phyloP scores from a whole-genome alignment of 495 filamentous ascomycete genomes.

The Penicillium bovifimosum region DNA sequence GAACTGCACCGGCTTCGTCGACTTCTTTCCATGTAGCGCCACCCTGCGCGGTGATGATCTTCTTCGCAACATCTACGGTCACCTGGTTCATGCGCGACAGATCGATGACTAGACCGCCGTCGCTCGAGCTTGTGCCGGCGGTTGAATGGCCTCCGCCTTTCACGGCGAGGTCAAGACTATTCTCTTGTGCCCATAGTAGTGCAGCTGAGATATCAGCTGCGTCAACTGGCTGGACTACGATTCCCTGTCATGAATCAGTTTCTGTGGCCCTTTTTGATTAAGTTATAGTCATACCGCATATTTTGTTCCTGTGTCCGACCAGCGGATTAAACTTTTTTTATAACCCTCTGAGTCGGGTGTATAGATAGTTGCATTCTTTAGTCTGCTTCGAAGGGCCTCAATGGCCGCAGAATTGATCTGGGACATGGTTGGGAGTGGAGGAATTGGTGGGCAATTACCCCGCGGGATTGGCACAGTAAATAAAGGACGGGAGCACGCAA shows the following conservation, averaged over 20 bases:
- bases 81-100: conserved; percentile 48
- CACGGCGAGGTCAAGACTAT: conserved; percentile 45
- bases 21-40: conserved; percentile 54
- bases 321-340: conserved; percentile 28
- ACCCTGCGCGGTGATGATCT: conserved; percentile 47
- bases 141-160: conserved; percentile 51
- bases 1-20: conserved; percentile 42
- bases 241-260: conserved; percentile 23
- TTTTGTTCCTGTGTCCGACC: conserved; percentile 35
- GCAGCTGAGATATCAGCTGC: conserved; percentile 35
- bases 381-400: conserved; percentile 15
- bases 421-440: conserved; percentile 10
- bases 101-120: conserved; percentile 50
- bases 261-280: background rate
- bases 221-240: conserved; percentile 36
- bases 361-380: conserved; percentile 21
- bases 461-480: background rate
- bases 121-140: conserved; percentile 43
- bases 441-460: background rate
- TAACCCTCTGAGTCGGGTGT: conserved; percentile 29
- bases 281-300: conserved; percentile 21
- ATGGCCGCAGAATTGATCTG: conserved; percentile 10
- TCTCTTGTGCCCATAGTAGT: conserved; percentile 36
- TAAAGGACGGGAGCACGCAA: too few relatives aligned
- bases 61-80: conserved; percentile 35